Evolutionary conservation across 164 flowering plant genomes (phyloP).

Genomic region (Magnolia kwangsiensis): DNA sequence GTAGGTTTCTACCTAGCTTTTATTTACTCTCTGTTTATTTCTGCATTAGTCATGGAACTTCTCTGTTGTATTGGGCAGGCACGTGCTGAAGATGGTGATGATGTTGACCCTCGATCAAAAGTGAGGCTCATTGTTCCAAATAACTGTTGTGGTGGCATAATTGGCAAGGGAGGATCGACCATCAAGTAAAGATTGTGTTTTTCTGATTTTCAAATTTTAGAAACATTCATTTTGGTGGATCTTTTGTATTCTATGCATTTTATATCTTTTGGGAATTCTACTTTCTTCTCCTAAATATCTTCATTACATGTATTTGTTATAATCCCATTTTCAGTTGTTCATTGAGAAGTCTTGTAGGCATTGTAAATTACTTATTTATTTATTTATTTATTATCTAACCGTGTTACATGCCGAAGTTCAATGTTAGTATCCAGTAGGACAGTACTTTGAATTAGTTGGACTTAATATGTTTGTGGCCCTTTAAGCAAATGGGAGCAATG

Average conservation of each 20-base stretch:
- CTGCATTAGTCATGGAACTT: not conserved
- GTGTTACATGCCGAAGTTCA: too few relatives aligned
- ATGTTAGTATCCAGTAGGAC: too few relatives aligned
- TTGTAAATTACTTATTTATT: too few relatives aligned
- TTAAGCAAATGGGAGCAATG: too few relatives aligned
- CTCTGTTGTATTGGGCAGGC: slow-evolving; percentile 34
- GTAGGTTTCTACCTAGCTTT: slow-evolving; percentile 30
- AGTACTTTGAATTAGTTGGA: too few relatives aligned
- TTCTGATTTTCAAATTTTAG: not conserved
- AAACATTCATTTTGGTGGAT: not conserved
- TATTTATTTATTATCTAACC: too few relatives aligned
- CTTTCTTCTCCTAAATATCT: not conserved
- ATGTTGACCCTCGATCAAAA: slow-evolving; percentile 64
- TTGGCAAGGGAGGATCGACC: slow-evolving; percentile 93
- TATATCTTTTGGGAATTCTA: not conserved
- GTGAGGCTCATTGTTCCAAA: slow-evolving; percentile 90
- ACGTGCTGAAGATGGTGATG: slow-evolving; percentile 64
- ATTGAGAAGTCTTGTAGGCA: too few relatives aligned
- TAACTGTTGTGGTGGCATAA: slow-evolving; percentile 89
- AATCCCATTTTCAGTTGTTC: not conserved
- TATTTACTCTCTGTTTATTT: not conserved
- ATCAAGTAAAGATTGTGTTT: slow-evolving; percentile 55
- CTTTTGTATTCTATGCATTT: not conserved
- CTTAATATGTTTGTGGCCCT: too few relatives aligned
- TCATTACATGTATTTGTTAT: not conserved